phyloP scores from a whole-genome alignment of 2,329 filamentous ascomycete genomes.

The Phyllosticta citrichinensis region DNA sequence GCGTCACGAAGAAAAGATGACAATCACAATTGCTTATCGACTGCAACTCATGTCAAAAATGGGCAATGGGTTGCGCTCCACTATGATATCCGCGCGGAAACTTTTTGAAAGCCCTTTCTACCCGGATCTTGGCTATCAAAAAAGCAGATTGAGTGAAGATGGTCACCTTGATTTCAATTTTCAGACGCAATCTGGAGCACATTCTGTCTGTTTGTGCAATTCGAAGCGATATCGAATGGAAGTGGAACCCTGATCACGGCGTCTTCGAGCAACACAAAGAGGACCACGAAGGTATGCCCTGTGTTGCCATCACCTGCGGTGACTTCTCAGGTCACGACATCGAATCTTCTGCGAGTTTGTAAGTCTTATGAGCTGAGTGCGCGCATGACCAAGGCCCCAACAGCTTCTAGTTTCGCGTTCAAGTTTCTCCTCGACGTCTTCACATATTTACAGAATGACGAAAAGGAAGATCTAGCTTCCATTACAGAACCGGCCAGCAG shows the following conservation, averaged over 20 bases:
- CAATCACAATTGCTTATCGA: conserved; percentile 3
- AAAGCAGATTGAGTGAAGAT: not conserved
- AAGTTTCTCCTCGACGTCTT: not conserved
- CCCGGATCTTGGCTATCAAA: not conserved
- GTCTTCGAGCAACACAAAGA: not conserved
- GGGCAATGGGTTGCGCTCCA: not conserved
- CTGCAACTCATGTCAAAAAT: not conserved
- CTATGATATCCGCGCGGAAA: not conserved
- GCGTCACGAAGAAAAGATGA: not conserved
- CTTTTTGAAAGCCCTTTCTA: not conserved
- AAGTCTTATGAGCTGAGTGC: not conserved
- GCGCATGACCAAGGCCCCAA: not conserved
- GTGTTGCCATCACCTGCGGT: conserved; percentile 12
- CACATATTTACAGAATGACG: not conserved
- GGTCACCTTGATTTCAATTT: conserved; percentile 5
- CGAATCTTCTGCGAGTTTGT: conserved; percentile 9
- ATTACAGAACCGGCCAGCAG: no score
- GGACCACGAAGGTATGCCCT: no score
- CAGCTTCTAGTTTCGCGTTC: not conserved
- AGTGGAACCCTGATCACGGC: not conserved
- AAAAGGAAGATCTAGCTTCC: not conserved
- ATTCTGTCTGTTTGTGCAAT: conserved; percentile 13
- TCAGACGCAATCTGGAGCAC: conserved; percentile 11
- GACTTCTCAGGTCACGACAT: conserved; percentile 12
- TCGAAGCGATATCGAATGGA: not conserved